Evolutionary conservation across 495 filamentous ascomycete species (phyloP).

Genomic region (Apiosordaria backusii): DNA sequence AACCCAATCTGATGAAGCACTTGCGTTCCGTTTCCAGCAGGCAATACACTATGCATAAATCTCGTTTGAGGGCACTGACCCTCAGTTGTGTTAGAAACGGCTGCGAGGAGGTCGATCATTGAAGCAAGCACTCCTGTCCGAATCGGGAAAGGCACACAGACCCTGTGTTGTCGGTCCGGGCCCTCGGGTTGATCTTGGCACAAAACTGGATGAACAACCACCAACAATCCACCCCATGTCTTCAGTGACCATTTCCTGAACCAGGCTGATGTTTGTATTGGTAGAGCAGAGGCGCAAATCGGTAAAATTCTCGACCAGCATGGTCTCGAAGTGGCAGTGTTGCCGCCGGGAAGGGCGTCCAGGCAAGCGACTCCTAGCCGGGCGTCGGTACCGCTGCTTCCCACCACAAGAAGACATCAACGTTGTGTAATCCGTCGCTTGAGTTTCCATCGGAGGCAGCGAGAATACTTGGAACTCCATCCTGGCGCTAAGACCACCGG

Average conservation of each 20-base stretch:
- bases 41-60: conserved; percentile 11
- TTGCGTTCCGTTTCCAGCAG: background rate
- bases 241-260: background rate
- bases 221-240: background rate
- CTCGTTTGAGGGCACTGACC: conserved; percentile 24
- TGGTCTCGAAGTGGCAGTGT: background rate
- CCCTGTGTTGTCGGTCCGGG: conserved; percentile 19
- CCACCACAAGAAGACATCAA: background rate
- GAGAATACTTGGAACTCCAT: too few relatives aligned
- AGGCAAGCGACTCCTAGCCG: background rate
- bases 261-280: background rate
- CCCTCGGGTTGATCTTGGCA: conserved; percentile 18
- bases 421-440: background rate
- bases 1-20: background rate
- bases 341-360: background rate
- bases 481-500: too few relatives aligned
- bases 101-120: conserved; percentile 23
- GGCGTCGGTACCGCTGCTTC: background rate
- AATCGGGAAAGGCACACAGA: conserved; percentile 25
- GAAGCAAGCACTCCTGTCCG: conserved; percentile 27
- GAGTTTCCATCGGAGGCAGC: too few relatives aligned
- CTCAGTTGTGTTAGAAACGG: conserved; percentile 17
- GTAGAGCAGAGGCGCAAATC: background rate
- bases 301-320: background rate
- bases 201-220: background rate